phyloP scores from a whole-genome alignment of 2,329 filamentous ascomycete genomes.

The Hirsutella thompsonii region DNA sequence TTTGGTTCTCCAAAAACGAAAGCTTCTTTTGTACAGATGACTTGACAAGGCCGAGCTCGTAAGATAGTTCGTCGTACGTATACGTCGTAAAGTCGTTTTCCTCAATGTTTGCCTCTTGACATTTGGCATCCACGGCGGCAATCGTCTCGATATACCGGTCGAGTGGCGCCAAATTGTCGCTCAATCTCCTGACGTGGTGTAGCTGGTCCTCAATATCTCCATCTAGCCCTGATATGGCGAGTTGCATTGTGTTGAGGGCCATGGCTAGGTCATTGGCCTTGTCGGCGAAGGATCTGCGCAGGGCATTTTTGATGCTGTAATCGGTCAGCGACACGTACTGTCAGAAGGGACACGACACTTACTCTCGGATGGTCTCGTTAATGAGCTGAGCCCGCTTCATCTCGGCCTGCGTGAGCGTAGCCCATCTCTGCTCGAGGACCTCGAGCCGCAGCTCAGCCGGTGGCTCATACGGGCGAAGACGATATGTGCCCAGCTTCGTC shows the following conservation, averaged over 20 bases:
- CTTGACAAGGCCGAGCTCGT: conserved; percentile 85
- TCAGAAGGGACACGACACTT: conserved; percentile 18
- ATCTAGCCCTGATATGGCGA: conserved; percentile 92
- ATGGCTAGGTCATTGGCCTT: conserved; percentile 97
- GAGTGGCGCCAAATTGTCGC: conserved; percentile 75
- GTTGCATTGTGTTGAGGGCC: conserved; percentile 84
- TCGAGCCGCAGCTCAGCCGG: conserved; percentile 73
- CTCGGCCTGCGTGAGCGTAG: conserved; percentile 65
- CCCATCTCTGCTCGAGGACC: conserved; percentile 73
- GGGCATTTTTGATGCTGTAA: conserved; percentile 76
- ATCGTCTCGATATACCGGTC: conserved; percentile 86
- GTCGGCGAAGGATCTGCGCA: conserved; percentile 87
- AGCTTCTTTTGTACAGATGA: conserved; percentile 92
- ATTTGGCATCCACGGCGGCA: conserved; percentile 73
- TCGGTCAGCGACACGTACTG: conserved; percentile 14
- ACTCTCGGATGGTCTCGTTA: conserved; percentile 96
- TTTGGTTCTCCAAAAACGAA: conserved; percentile 93
- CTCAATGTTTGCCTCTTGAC: conserved; percentile 92
- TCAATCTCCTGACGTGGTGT: conserved; percentile 72
- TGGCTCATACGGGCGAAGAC: conserved; percentile 80
- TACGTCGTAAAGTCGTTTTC: conserved; percentile 99
- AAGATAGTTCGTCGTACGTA: conserved; percentile 89
- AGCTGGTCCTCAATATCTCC: conserved; percentile 94
- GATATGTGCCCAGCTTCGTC: conserved; percentile 93
- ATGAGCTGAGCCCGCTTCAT: conserved; percentile 84